Evolutionary conservation across 2,329 filamentous ascomycete species (phyloP), one percentile per base, ranked within the genome.

Genomic region (Fusarium keratoplasticum): DNA sequence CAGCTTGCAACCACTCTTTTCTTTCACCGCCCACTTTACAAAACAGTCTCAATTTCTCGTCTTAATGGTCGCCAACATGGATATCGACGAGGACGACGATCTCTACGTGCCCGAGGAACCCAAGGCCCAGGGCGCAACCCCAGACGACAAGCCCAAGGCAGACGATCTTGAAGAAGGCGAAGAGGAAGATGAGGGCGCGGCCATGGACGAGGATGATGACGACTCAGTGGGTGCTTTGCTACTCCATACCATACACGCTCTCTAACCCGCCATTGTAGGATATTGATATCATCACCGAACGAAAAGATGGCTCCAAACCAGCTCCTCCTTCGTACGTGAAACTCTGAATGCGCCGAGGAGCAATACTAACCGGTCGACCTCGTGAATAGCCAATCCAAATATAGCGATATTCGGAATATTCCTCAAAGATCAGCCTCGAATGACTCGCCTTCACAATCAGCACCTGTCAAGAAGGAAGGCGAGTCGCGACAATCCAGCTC

Each of bases 1-100:
- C 20, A 25, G 29, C 10, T 61, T 31, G 22, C 14, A 57, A 31
- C 20, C 14, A 36, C n/a, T 7, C 7, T 57, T 36, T 57, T 57
- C n/a, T 33, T 35, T 25, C 27, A 31, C 54, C 54, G 36, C 54
- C 13, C 20, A 10, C 33, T 11, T 16, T 11, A 35, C n/a, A 47
- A 38, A 4, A 31, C 14, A 11, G 13, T 7, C n/a, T 29, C 52
- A 61, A 52, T 40, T 27, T 10, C 22, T 22, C 33, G 16, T 35
- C 14, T 31, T 16, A 25, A 76, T 10, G 59, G 42, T 71, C 67
- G 70, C 66, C 78, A 86, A 72, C 25, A 92, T 92, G 89, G 90
- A 92, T 79, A 88, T 92, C 67, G 90, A 92, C 81, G 90, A 92
- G 73, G 90, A 92, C 60, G 90, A 92, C 73, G 90, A 92, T 81